These are phyloP conservation scores for Pulveroboletus sp. DNA, from an alignment of 768 basidiomycete genomes.

Conservation along the genomic window DNA sequence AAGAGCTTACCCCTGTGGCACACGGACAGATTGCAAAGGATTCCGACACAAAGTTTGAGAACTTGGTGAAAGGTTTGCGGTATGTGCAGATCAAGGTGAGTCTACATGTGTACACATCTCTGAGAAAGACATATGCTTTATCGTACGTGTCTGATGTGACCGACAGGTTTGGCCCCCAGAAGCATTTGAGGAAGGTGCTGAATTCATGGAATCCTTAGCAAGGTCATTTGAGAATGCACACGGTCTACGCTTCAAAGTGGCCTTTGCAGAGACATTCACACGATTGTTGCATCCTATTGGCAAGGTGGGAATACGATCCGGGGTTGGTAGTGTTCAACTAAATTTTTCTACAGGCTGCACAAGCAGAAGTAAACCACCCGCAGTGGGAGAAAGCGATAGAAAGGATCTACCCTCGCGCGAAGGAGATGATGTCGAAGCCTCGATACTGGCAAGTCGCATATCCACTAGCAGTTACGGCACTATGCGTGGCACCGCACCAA, in stretches of 20 bases:
- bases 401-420: slow-evolving; percentile 73
- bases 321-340: neutral
- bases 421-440: slow-evolving; percentile 82
- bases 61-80: slow-evolving; percentile 74
- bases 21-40: slow-evolving; percentile 78
- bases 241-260: slow-evolving; percentile 74
- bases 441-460: slow-evolving; percentile 88
- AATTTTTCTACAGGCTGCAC: slow-evolving; percentile 60
- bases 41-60: slow-evolving; percentile 76
- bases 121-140: neutral
- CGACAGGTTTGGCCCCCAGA: slow-evolving; percentile 87
- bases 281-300: slow-evolving; percentile 80
- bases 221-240: slow-evolving; percentile 81
- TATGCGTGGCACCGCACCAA: slow-evolving; percentile 84
- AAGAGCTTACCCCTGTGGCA: slow-evolving; percentile 70
- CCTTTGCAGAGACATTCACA: slow-evolving; percentile 79
- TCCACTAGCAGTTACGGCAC: slow-evolving; percentile 73
- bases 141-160: neutral
- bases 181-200: slow-evolving; percentile 88
- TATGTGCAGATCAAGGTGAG: slow-evolving; percentile 78
- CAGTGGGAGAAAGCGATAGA: slow-evolving; percentile 92
- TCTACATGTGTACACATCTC: neutral
- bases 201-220: slow-evolving; percentile 81
- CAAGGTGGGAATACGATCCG: slow-evolving; percentile 46
- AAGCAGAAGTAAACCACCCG: slow-evolving; percentile 94